Conservation (phyloP, 768 basidiomycete species). For the Boletus sensibilis region DNA sequence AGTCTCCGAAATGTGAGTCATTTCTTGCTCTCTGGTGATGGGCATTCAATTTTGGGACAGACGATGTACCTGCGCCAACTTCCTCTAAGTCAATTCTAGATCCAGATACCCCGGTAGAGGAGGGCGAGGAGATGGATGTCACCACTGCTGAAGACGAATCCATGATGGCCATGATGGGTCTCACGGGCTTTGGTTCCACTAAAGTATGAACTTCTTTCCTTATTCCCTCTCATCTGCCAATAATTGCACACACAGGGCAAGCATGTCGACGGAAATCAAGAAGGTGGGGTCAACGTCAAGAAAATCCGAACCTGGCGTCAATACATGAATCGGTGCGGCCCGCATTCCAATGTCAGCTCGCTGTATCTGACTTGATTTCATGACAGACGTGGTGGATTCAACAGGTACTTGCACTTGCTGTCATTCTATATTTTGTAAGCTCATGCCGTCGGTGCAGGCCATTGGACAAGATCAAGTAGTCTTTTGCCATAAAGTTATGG, state of each 20-base stretch:
- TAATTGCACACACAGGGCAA: slow-evolving; percentile 55
- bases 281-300: slow-evolving; percentile 63
- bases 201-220: slow-evolving; percentile 53
- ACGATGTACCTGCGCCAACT: slow-evolving; percentile 3
- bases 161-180: slow-evolving; percentile 91
- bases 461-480: slow-evolving; percentile 90
- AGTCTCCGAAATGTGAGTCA: slow-evolving; percentile 16
- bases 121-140: slow-evolving; percentile 48
- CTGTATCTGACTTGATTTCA: slow-evolving; percentile 13
- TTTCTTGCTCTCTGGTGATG: neutral
- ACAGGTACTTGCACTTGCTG: slow-evolving; percentile 48
- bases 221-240: neutral
- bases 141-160: slow-evolving; percentile 70
- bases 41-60: slow-evolving; percentile 4
- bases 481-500: neutral
- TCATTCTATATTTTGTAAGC: neutral
- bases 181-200: slow-evolving; percentile 83
- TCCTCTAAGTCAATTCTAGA: slow-evolving; percentile 39
- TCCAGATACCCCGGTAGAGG: slow-evolving; percentile 47
- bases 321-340: slow-evolving; percentile 89
- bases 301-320: slow-evolving; percentile 92
- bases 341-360: neutral
- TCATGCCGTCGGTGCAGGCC: slow-evolving; percentile 52
- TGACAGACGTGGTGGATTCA: slow-evolving; percentile 78
- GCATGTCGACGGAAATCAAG: slow-evolving; percentile 79